phyloP scores from a whole-genome alignment of 2,329 filamentous ascomycete genomes.

The Scedosporium boydii region DNA sequence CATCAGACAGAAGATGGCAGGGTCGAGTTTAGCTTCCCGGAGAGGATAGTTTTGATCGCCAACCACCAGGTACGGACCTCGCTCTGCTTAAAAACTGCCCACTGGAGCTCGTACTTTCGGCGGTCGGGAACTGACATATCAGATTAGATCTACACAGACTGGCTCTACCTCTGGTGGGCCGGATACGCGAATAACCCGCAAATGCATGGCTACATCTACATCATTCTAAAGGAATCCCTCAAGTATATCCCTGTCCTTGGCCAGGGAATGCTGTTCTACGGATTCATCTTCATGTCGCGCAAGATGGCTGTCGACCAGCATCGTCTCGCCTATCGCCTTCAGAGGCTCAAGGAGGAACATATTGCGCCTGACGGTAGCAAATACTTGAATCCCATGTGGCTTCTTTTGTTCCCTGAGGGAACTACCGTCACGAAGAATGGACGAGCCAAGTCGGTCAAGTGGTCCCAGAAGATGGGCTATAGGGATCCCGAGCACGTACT shows the following conservation, averaged over 20 bases:
- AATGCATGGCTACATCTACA: slow-evolving; percentile 81
- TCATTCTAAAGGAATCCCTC: slow-evolving; percentile 81
- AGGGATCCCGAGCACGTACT: slow-evolving; percentile 66
- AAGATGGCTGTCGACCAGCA: slow-evolving; percentile 76
- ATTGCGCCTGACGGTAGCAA: slow-evolving; percentile 41
- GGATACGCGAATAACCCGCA: slow-evolving; percentile 67
- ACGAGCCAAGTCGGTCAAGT: slow-evolving; percentile 58
- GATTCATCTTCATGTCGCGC: slow-evolving; percentile 86
- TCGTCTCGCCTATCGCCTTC: slow-evolving; percentile 63
- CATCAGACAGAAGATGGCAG: slow-evolving; percentile 59
- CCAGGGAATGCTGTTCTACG: slow-evolving; percentile 73
- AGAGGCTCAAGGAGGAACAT: slow-evolving; percentile 54
- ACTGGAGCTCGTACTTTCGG: neutral
- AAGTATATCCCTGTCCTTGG: slow-evolving; percentile 74
- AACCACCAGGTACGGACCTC: slow-evolving; percentile 60
- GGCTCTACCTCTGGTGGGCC: slow-evolving; percentile 90
- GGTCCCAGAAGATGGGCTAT: slow-evolving; percentile 67
- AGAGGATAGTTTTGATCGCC: slow-evolving; percentile 73
- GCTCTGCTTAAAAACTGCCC: neutral
- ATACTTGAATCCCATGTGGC: slow-evolving; percentile 75
- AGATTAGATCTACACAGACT: slow-evolving; percentile 70
- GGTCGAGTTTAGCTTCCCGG: slow-evolving; percentile 70
- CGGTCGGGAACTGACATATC: slow-evolving; percentile 14
- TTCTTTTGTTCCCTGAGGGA: slow-evolving; percentile 79
- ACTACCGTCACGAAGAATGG: slow-evolving; percentile 71